Evolutionary conservation across 192 early-diverging fungal species (phyloP).

Genomic region (Backusella circina): DNA sequence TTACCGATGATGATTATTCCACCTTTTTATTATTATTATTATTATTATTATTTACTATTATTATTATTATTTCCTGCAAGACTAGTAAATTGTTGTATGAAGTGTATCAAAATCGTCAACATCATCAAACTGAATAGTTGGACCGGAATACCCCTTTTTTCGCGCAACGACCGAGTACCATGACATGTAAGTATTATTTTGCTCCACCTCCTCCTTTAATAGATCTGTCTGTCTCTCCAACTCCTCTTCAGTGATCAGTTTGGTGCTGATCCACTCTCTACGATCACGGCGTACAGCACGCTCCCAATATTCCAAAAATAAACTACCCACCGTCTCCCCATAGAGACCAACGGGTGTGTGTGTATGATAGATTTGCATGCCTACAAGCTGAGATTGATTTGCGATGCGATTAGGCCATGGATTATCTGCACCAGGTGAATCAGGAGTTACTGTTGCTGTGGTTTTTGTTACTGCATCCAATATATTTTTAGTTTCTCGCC

Average conservation of each 20-base stretch:
- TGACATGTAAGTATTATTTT: conserved; percentile 19
- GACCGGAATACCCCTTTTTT: conserved; percentile 24
- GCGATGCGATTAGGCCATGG: conserved; percentile 24
- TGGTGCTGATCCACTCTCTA: conserved; percentile 7
- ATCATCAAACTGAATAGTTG: conserved; percentile 25
- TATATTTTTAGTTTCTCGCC: background rate
- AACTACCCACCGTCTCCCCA: conserved; percentile 15
- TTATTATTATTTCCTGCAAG: background rate
- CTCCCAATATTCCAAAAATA: conserved; percentile 23
- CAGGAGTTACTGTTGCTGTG: background rate
- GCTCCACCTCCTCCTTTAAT: conserved; percentile 12
- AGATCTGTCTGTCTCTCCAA: background rate
- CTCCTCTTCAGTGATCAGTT: conserved; percentile 15
- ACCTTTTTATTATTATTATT: background rate
- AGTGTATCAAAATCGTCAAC: conserved; percentile 14
- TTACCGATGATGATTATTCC: background rate
- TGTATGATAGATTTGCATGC: conserved; percentile 17
- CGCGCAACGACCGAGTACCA: conserved; percentile 22
- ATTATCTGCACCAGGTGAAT: background rate
- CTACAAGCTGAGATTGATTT: background rate
- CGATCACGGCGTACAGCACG: background rate
- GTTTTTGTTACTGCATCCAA: background rate
- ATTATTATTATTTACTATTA: background rate
- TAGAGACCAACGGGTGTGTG: conserved; percentile 19
- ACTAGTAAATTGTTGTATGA: conserved; percentile 7